phyloP scores from a whole-genome alignment of 495 filamentous ascomycete genomes.

The Trichodelitschia bisporula region DNA sequence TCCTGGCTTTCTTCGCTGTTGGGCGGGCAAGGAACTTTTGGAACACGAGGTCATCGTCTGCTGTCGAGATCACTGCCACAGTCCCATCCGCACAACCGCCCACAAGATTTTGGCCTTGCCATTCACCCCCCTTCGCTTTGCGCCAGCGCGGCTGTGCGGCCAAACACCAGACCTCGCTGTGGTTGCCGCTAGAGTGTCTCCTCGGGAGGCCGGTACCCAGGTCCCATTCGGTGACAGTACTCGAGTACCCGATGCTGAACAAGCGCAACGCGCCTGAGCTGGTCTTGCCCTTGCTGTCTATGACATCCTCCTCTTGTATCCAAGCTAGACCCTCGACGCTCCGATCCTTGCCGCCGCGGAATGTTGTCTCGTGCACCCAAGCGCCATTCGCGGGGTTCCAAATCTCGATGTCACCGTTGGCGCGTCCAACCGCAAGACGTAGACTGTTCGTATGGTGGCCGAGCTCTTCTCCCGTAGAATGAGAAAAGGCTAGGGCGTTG shows the following conservation, averaged over 20 bases:
- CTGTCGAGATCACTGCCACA: conserved; percentile 63
- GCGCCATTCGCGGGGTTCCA: conserved; percentile 76
- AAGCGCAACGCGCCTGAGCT: conserved; percentile 54
- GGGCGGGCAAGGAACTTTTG: conserved; percentile 41
- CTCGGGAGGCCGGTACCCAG: conserved; percentile 47
- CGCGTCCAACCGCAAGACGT: conserved; percentile 70
- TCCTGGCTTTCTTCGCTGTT: conserved; percentile 56
- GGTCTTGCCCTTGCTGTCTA: conserved; percentile 31
- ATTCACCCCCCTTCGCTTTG: conserved; percentile 20
- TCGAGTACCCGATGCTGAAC: conserved; percentile 91
- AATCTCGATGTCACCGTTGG: conserved; percentile 92
- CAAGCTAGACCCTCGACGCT: conserved; percentile 79
- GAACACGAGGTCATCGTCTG: conserved; percentile 53
- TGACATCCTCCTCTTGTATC: conserved; percentile 63
- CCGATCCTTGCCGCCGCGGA: conserved; percentile 62
- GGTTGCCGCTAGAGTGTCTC: conserved; percentile 69
- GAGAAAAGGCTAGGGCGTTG: conserved; percentile 83
- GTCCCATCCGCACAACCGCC: conserved; percentile 84
- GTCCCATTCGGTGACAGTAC: conserved; percentile 86
- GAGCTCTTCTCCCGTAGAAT: conserved; percentile 12
- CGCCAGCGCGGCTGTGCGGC: conserved; percentile 53
- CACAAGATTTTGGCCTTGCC: conserved; percentile 43
- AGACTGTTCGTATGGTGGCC: conserved; percentile 10
- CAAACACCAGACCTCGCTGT: conserved; percentile 92
- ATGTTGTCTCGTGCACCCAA: conserved; percentile 76